Conservation (phyloP, 1,284 basidiomycete species). For the Apiotrichum sp. region DNA sequence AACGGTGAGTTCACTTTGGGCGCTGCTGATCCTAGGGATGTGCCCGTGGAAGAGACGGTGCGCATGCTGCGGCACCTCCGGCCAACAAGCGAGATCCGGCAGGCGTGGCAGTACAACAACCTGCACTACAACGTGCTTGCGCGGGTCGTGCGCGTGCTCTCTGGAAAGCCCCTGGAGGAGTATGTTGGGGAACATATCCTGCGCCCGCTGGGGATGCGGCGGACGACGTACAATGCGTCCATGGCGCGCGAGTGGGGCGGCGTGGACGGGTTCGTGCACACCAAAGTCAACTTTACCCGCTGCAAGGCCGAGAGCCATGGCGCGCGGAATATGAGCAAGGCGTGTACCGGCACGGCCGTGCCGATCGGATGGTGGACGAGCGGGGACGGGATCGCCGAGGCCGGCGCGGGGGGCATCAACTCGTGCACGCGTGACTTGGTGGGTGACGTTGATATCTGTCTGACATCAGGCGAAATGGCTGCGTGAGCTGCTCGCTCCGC, state of each 20-base stretch:
- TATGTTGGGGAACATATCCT: slow-evolving; percentile 31
- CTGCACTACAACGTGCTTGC: slow-evolving; percentile 25
- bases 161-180: slow-evolving; percentile 18
- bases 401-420: slow-evolving; percentile 29
- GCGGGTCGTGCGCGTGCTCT: slow-evolving; percentile 23
- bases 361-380: slow-evolving; percentile 23
- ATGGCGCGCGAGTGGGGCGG: slow-evolving; percentile 13
- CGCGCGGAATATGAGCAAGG: slow-evolving; percentile 8
- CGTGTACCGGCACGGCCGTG: background rate
- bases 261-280: slow-evolving; percentile 14
- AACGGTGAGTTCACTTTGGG: background rate
- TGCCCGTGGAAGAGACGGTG: slow-evolving; percentile 10
- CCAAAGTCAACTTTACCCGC: slow-evolving; percentile 4
- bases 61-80: slow-evolving; percentile 22
- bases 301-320: slow-evolving; percentile 8
- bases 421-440: slow-evolving; percentile 24
- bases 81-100: slow-evolving; percentile 30
- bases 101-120: slow-evolving; percentile 38
- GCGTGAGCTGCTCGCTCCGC: slow-evolving; percentile 26
- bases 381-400: slow-evolving; percentile 14
- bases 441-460: background rate
- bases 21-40: too few species aligned
- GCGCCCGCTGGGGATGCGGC: slow-evolving; percentile 29
- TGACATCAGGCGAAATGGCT: slow-evolving; percentile 20
- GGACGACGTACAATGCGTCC: slow-evolving; percentile 22